Evolutionary conservation across 768 basidiomycete species (phyloP).

Genomic region (Paxillus involutus): DNA sequence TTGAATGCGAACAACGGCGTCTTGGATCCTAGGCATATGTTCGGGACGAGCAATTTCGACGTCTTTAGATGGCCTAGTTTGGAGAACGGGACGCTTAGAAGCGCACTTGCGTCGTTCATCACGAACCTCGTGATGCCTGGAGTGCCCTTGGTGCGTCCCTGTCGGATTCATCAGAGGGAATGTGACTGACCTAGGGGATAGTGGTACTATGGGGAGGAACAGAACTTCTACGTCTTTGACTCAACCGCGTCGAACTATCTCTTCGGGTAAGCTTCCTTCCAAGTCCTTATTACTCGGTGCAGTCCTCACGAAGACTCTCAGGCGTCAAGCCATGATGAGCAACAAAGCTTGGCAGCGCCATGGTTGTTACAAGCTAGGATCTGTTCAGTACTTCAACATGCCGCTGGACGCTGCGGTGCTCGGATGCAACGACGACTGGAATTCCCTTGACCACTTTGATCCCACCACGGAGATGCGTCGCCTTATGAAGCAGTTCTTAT

Average conservation of each 20-base stretch:
- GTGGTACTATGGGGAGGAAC: constrained; percentile 91
- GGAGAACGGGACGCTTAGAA: constrained; percentile 78
- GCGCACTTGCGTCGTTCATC: constrained; percentile 77
- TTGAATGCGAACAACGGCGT: constrained; percentile 63
- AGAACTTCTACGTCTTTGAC: constrained; percentile 85
- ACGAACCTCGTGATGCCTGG: constrained; percentile 84
- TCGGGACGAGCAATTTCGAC: constrained; percentile 92
- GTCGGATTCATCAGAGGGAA: background rate
- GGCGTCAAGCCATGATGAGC: constrained; percentile 89
- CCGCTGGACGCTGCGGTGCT: constrained; percentile 74
- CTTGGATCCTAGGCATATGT: constrained; percentile 87
- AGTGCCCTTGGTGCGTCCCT: constrained; percentile 61
- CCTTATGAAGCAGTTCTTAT: constrained; percentile 69
- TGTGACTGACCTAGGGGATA: constrained; percentile 25
- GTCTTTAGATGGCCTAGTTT: constrained; percentile 92
- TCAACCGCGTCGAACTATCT: constrained; percentile 91
- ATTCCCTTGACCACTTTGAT: constrained; percentile 92
- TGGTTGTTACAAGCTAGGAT: constrained; percentile 89
- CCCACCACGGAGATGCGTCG: constrained; percentile 80
- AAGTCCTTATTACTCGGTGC: background rate
- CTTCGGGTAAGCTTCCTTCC: constrained; percentile 57
- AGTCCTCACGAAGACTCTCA: constrained; percentile 27
- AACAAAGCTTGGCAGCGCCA: constrained; percentile 90
- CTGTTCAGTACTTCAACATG: constrained; percentile 93
- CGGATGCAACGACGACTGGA: constrained; percentile 90